These are phyloP conservation scores for Plasmodium gonderi DNA, from an alignment of 169 alveolate genomes.

Conservation along the genomic window DNA sequence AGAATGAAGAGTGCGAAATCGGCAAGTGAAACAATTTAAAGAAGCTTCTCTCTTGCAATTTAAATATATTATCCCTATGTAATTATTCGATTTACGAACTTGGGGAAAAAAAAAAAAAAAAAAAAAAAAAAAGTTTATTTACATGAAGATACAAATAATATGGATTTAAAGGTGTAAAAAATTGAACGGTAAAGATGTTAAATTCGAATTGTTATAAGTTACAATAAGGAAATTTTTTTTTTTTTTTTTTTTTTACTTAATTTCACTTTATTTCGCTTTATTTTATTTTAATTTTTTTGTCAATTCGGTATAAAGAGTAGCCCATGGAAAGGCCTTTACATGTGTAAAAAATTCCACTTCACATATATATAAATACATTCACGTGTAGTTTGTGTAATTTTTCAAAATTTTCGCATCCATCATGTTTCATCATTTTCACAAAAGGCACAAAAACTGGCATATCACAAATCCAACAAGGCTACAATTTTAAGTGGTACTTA, in stretches of 20 bases:
- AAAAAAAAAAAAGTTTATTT: background rate
- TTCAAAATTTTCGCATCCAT: background rate
- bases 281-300: background rate
- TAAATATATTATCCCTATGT: too few relatives aligned
- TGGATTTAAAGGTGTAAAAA: background rate
- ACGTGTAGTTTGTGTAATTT: background rate
- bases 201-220: background rate
- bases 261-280: background rate
- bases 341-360: background rate
- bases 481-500: background rate
- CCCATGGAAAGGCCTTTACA: background rate
- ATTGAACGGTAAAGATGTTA: background rate
- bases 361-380: background rate
- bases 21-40: too few relatives aligned
- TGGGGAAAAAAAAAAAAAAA: background rate
- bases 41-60: too few relatives aligned
- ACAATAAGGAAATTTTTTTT: background rate
- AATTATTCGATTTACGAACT: background rate
- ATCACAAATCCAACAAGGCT: background rate
- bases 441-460: background rate
- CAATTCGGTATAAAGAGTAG: too few relatives aligned
- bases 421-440: background rate
- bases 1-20: too few relatives aligned
- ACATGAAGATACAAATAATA: background rate
- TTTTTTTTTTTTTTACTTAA: background rate